Base-by-base conservation (phyloP, 129 eudicot species). In the Oenanthe sinensis region DNA sequence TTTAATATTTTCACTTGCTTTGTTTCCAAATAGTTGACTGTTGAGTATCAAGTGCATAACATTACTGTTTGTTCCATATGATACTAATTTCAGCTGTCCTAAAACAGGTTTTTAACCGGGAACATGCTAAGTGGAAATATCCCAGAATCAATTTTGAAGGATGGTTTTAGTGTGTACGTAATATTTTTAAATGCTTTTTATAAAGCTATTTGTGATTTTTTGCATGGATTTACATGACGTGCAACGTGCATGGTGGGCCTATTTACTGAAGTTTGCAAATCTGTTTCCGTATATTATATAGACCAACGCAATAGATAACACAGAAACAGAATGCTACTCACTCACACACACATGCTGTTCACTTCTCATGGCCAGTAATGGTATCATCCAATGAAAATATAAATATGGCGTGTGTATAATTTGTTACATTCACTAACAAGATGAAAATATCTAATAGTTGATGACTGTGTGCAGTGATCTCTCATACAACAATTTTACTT, bases 401-500 rank as follows among this genome's bases (percentile, higher is more conserved):
- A 7, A 60, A 20, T 10, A 54, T 24, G 42, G 52, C 0, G 7
- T 71, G 58, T 72, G 20, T 14, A 39, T 3, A 70, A 30, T 7
- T 26, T 28, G 20, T 71, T 15, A 40, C 44, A 78, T 20, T 26
- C 30, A 30, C 43, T 24, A 39, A 37, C 22, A 19, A 28, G 26
- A 70, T 28, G 36, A 43, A 63, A 78, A 74, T 46, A 45, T 45
- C 54, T 83, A 77, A 68, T 13, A 26, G 42, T 74, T n/a, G 33
- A 24, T 75, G 28, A 40, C 68, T 79, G 69, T 48, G 71, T 86
- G 84, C 90, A 93, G 98, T 76, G 98, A 93, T 82, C 89, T 93
- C 78, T 93, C 98, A 72, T 91, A 89, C 90, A 91, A 93, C 62
- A 93, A 93, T 81, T 86, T 93, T 49, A 86, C 93, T 30, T 87